Evolutionary conservation across 495 filamentous ascomycete species (phyloP).

Genomic region (Extremus antarcticus): DNA sequence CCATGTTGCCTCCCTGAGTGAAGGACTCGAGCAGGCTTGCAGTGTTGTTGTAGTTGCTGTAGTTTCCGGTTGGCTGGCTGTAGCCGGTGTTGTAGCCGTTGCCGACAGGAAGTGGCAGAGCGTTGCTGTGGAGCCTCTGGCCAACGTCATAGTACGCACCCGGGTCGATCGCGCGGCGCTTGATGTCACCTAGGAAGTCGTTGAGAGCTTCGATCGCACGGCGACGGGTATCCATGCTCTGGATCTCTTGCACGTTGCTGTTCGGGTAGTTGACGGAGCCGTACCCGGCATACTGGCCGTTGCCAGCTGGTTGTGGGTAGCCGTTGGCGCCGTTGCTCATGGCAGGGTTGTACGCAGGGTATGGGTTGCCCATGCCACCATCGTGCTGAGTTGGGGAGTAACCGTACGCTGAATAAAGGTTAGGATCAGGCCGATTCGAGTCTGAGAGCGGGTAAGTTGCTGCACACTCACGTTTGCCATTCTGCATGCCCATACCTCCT

Average conservation of each 20-base stretch:
- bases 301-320: conserved; percentile 40
- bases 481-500: conserved; percentile 39
- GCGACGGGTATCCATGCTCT: conserved; percentile 45
- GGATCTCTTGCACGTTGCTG: conserved; percentile 39
- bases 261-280: conserved; percentile 63
- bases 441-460: conserved; percentile 7
- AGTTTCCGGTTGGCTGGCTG: conserved; percentile 12
- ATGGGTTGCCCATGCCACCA: conserved; percentile 19
- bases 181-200: conserved; percentile 85
- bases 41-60: conserved; percentile 10
- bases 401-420: conserved; percentile 10
- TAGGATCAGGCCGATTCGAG: conserved; percentile 5
- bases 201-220: conserved; percentile 79
- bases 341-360: conserved; percentile 12
- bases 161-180: conserved; percentile 79
- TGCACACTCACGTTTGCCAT: conserved; percentile 47
- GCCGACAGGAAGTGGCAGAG: conserved; percentile 58
- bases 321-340: conserved; percentile 18
- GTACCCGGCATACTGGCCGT: conserved; percentile 46
- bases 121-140: conserved; percentile 51
- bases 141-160: conserved; percentile 72
- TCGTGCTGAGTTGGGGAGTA: conserved; percentile 26
- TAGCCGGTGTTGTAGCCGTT: conserved; percentile 56
- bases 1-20: conserved; percentile 12
- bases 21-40: conserved; percentile 20